Evolutionary conservation across 1,284 basidiomycete species (phyloP), one percentile per base, ranked within the genome.

Genomic region (Microbotryum intermedium): DNA sequence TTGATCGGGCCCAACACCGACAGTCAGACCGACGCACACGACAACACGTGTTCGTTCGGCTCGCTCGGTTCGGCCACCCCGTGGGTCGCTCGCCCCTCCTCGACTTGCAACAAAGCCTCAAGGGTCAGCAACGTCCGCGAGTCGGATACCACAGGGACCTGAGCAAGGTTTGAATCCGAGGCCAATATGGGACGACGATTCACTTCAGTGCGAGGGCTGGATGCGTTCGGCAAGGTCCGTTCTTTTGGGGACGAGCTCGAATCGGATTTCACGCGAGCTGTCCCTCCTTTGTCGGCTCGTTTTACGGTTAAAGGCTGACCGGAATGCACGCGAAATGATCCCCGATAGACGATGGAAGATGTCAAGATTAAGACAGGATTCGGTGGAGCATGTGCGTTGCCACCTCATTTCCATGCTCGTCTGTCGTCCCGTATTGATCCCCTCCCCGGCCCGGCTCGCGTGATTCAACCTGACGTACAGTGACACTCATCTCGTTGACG

Each of bases 171-270:
- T 21, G 28, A 5, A 48, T 4, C 25, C 21, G 28, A 26, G 9
- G 26, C 6, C 34, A 39, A 5, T n/a, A 66, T 66, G 64, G 64
- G 61, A 18, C 53, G 61, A 21, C n/a, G 64, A 20, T 66, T 66
- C 53, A 58, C 57, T 1, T 53, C 69, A 25, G 60, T 74, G 57
- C 72, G 70, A 54, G 75, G 74, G 75, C 82, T 97, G 64, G 93
- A 98, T 80, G 94, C 93, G 75, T 98, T 98, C 79, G 93, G 92
- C 67, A 97, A 97, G 85, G 93, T 92, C 72, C 70, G 78, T 51
- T n/a, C 16, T 13, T 29, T 25, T 28, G 13, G 23, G 18, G 6
- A 20, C 23, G 8, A 4, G n/a, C 34, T 44, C 42, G 26, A 10
- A 28, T 21, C 46, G 11, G 21, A 10, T 48, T 18, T 48, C 49